A percentile compares a stretch with the other conserved stretches of the same genome.
Evolutionary conservation across 495 filamentous ascomycete species (phyloP).

Genomic region (Penicillium fimorum): DNA sequence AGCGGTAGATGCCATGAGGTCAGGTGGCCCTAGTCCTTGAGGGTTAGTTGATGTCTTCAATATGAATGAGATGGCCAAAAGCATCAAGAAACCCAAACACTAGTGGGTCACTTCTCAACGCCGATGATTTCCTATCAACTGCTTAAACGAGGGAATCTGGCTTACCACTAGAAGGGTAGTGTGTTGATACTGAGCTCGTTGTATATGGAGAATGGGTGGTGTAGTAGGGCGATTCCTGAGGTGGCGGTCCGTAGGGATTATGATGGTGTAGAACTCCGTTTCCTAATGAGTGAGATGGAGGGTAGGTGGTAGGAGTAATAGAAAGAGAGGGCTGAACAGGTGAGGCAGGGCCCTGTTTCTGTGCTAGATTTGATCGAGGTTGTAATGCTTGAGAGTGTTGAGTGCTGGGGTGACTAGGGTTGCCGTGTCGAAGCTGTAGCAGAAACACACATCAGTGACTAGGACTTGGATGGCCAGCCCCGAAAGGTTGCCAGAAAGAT

Average conservation of each 20-base stretch:
- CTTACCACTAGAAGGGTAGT: slow-evolving; percentile 80
- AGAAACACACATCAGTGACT: slow-evolving; percentile 28
- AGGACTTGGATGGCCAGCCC: slow-evolving; percentile 5
- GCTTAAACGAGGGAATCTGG: slow-evolving; percentile 15
- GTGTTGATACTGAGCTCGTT: slow-evolving; percentile 62
- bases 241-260: slow-evolving; percentile 56
- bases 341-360: slow-evolving; percentile 57
- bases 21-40: slow-evolving; percentile 63
- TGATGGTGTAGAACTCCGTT: slow-evolving; percentile 46
- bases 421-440: slow-evolving; percentile 37
- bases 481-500: slow-evolving; percentile 15
- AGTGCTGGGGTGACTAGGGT: slow-evolving; percentile 27
- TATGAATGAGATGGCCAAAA: neutral
- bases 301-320: slow-evolving; percentile 58
- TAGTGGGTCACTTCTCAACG: neutral
- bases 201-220: slow-evolving; percentile 69
- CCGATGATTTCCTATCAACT: neutral
- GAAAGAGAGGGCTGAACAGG: slow-evolving; percentile 40
- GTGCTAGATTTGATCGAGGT: slow-evolving; percentile 61
- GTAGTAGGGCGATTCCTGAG: slow-evolving; percentile 72
- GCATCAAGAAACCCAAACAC: neutral
- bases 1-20: slow-evolving; percentile 86
- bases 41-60: slow-evolving; percentile 12
- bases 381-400: slow-evolving; percentile 49
- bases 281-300: slow-evolving; percentile 48